Base-by-base conservation (phyloP, 257 asterid species). In the Plantago ovata region DNA sequence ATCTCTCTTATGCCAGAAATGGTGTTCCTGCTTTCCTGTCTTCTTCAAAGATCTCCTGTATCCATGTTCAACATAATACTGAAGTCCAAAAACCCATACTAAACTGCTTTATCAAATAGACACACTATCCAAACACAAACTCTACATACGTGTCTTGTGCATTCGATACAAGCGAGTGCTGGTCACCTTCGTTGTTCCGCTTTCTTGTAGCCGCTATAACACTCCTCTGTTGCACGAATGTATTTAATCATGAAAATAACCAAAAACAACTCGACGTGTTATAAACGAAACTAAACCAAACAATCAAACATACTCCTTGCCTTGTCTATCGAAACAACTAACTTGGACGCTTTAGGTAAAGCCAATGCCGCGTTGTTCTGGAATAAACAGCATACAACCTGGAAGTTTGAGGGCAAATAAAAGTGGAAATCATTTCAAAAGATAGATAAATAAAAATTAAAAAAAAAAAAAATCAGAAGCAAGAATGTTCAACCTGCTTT, bases 1-100 rank as follows among this genome's bases (percentile, higher is more conserved):
- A 53, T 85, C 94, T 77, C 93, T 81, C 79, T 78, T 85, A 45
- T 68, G 64, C 98, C 98, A 92, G 52, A 87, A 58, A 67, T 90
- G 98, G 72, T 90, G 95, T 52, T 90, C 91, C 69, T 75, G 82
- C 75, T 73, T 83, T 46, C 86, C 83, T 21, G 73, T 22, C 66
- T 70, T 75, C 55, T 53, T 71, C 42, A 69, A 41, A 53, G 53
- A 38, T 66, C 71, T 77, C 79, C 81, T 74, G 69, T 69, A 72
- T 63, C 56, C 62, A 70, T 67, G 22, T 45, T 43, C n/a, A 18
- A 56, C n/a, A 59, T 12, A 39, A 57, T 42, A 16, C 32, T 53
- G 23, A 39, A 46, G 23, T 44, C 23, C 42, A 53, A 14, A 62
- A 48, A 36, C 9, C 36, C 57, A 53, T 5, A 16, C 3, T 38